Conservation (phyloP, 2,329 filamentous ascomycete species). For the Westerdykella aurantiaca region DNA sequence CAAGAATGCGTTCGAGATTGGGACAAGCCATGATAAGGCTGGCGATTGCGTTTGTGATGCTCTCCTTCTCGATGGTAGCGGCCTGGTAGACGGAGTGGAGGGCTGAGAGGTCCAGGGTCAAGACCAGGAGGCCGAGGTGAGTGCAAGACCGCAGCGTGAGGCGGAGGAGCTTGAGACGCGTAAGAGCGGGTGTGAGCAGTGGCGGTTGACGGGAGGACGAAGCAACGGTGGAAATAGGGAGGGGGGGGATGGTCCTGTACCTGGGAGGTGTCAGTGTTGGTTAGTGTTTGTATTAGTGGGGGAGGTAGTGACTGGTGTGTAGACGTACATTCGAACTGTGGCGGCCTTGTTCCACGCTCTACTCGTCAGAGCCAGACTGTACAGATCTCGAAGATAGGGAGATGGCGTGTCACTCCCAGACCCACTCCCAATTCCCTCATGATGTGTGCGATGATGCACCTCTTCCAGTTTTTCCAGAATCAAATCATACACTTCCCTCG, state of each 20-base stretch:
- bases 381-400: conserved; percentile 52
- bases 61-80: conserved; percentile 41
- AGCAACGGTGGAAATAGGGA: neutral
- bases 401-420: conserved; percentile 33
- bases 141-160: conserved; percentile 50
- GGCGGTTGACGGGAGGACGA: too few relatives aligned
- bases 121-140: conserved; percentile 48
- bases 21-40: conserved; percentile 56
- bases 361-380: conserved; percentile 49
- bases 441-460: conserved; percentile 31
- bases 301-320: too few relatives aligned
- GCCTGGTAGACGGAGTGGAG: conserved; percentile 39
- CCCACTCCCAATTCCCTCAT: neutral
- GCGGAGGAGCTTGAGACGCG: conserved; percentile 50
- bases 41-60: conserved; percentile 48
- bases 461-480: conserved; percentile 48
- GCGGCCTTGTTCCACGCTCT: conserved; percentile 53
- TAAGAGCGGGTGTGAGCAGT: conserved; percentile 6
- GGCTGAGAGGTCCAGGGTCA: conserved; percentile 49
- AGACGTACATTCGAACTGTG: conserved; percentile 44
- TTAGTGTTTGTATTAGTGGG: too few relatives aligned
- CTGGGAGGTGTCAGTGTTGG: too few relatives aligned
- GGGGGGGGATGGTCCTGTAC: too few relatives aligned
- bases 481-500: conserved; percentile 51
- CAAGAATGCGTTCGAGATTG: conserved; percentile 50